Conservation (phyloP, 2,329 filamentous ascomycete species). For the Colletotrichum filicis region DNA sequence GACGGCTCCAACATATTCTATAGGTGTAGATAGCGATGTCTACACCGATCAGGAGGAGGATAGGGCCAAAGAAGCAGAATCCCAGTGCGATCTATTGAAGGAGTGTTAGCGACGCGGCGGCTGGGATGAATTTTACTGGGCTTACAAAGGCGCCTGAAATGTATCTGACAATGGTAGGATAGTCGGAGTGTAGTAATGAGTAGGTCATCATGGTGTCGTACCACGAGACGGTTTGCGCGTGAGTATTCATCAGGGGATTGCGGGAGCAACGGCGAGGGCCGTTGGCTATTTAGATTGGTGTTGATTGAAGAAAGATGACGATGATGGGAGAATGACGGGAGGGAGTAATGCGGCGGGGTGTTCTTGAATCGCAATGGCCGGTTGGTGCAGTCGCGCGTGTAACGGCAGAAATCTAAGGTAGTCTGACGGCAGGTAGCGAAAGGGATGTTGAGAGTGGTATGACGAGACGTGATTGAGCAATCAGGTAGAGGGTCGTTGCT, state of each 20-base stretch:
- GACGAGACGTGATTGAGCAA: neutral
- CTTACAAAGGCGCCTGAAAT: constrained; percentile 53
- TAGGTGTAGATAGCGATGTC: constrained; percentile 66
- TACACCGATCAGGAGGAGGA: constrained; percentile 59
- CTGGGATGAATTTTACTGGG: neutral
- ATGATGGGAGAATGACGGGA: neutral
- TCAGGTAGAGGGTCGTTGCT: neutral
- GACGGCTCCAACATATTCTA: constrained; percentile 49
- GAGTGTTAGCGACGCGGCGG: constrained; percentile 5
- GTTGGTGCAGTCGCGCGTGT: neutral
- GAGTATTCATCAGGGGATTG: neutral
- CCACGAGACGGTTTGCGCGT: constrained; percentile 37
- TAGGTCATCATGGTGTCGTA: constrained; percentile 25
- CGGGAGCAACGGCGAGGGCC: neutral
- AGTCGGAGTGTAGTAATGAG: constrained; percentile 26
- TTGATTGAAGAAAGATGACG: neutral
- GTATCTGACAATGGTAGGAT: constrained; percentile 47
- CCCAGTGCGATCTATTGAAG: constrained; percentile 53
- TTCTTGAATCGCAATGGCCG: neutral
- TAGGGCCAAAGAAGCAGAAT: constrained; percentile 57
- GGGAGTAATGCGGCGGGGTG: neutral
- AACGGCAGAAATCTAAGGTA: neutral
- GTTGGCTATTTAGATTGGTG: neutral
- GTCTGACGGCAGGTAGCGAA: neutral
- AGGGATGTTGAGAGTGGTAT: neutral